Evolutionary conservation across 345 rosid genomes (phyloP).

Genomic region (Camelina laxa): DNA sequence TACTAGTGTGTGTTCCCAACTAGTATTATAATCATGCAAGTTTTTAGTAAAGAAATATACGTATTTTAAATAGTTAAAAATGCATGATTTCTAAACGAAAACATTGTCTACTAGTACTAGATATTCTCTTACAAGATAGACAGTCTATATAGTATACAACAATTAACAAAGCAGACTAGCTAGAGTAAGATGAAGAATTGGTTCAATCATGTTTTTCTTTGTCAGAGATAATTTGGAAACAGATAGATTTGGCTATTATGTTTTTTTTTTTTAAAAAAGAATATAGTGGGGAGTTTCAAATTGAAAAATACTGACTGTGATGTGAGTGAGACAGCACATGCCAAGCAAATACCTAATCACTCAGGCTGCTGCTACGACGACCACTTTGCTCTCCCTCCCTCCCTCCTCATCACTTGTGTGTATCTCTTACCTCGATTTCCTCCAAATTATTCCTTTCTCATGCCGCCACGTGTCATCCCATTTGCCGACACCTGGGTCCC

Average conservation of each 20-base stretch:
- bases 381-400: constrained; percentile 40
- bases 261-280: no score
- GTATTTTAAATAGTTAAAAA: no score
- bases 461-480: constrained; percentile 40
- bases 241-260: constrained; percentile 4
- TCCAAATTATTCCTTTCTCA: constrained; percentile 33
- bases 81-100: no score
- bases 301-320: constrained; percentile 13
- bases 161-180: no score
- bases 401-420: constrained; percentile 19
- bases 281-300: constrained; percentile 16
- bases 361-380: constrained; percentile 20
- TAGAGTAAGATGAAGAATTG: neutral
- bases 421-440: constrained; percentile 39
- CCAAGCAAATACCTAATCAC: constrained; percentile 21
- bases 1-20: constrained; percentile 20
- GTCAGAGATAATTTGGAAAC: constrained; percentile 1
- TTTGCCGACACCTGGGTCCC: constrained; percentile 30
- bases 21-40: constrained; percentile 9
- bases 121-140: no score
- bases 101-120: no score
- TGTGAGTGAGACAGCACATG: constrained; percentile 45
- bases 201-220: neutral
- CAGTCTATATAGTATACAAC: neutral
- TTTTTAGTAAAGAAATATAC: neutral